These are phyloP conservation scores for Penicillium coffeae DNA, from an alignment of 495 filamentous ascomycete species.

Conservation along the genomic window DNA sequence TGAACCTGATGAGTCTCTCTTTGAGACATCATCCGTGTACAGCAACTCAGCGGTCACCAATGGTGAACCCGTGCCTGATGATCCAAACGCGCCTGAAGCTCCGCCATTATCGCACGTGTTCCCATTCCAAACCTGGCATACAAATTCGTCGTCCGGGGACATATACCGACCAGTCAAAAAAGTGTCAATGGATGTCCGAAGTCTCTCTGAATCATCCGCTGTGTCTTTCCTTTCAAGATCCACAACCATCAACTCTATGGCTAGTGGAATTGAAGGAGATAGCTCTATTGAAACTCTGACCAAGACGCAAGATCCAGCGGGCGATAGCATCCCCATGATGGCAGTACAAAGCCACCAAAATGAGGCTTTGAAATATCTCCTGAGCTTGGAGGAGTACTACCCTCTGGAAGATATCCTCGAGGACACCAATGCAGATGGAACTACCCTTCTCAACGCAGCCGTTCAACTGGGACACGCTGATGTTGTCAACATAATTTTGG, in stretches of 20 bases:
- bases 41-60: conserved; percentile 18
- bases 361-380: conserved; percentile 69
- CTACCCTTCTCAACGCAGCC: conserved; percentile 88
- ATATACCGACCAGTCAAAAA: conserved; percentile 54
- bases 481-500: conserved; percentile 70
- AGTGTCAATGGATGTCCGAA: conserved; percentile 84
- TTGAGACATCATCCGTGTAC: conserved; percentile 21
- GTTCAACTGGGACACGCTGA: conserved; percentile 78
- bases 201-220: conserved; percentile 79
- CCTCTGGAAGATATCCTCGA: conserved; percentile 64
- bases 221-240: conserved; percentile 73
- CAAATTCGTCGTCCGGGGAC: conserved; percentile 45
- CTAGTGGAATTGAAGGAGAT: conserved; percentile 75
- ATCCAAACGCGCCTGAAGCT: conserved; percentile 40
- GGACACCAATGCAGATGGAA: conserved; percentile 83
- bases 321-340: conserved; percentile 95
- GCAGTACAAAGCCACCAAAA: conserved; percentile 73
- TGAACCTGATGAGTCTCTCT: conserved; percentile 28
- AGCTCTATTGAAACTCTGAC: conserved; percentile 76
- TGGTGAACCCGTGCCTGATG: conserved; percentile 21
- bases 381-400: conserved; percentile 72
- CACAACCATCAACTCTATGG: conserved; percentile 68
- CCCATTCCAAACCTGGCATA: conserved; percentile 66
- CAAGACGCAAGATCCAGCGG: conserved; percentile 74
- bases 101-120: conserved; percentile 82